phyloP scores from a whole-genome alignment of 768 basidiomycete genomes.

The Ramaria sp. region DNA sequence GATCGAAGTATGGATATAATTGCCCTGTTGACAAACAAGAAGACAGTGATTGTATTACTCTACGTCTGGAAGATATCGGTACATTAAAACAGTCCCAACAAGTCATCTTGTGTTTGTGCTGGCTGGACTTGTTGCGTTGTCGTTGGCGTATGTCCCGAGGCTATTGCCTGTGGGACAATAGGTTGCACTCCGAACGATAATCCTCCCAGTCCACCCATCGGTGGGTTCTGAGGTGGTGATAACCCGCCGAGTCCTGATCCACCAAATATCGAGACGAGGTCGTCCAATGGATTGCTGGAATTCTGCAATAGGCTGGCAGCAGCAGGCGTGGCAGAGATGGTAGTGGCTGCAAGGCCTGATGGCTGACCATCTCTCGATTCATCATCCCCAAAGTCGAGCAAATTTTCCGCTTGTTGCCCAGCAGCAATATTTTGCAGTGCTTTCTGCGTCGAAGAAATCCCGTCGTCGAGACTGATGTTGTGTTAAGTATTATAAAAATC shows the following conservation, averaged over 20 bases:
- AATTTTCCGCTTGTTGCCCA: constrained; percentile 89
- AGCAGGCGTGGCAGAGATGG: constrained; percentile 60
- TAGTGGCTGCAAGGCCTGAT: constrained; percentile 68
- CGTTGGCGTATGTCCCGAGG: constrained; percentile 14
- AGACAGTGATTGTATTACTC: not conserved
- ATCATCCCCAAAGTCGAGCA: constrained; percentile 86
- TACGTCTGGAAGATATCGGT: not conserved
- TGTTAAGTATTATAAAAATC: not conserved
- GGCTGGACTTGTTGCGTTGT: constrained; percentile 11
- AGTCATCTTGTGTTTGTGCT: constrained; percentile 30
- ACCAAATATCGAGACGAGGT: constrained; percentile 89
- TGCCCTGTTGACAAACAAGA: not conserved
- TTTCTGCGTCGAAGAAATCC: constrained; percentile 52
- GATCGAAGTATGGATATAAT: no score
- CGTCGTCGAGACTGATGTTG: constrained; percentile 46
- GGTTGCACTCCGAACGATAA: constrained; percentile 19
- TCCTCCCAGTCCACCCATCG: constrained; percentile 17
- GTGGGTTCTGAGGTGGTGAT: constrained; percentile 13
- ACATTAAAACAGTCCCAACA: constrained; percentile 41
- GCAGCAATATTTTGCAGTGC: constrained; percentile 86
- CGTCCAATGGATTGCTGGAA: constrained; percentile 83
- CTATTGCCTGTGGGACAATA: constrained; percentile 10
- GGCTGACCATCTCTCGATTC: constrained; percentile 50
- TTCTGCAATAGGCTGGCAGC: constrained; percentile 69
- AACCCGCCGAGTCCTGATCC: constrained; percentile 26